Evolutionary conservation across 176 grass and related monocot species (phyloP).

Genomic region (Leersia perrieri): DNA sequence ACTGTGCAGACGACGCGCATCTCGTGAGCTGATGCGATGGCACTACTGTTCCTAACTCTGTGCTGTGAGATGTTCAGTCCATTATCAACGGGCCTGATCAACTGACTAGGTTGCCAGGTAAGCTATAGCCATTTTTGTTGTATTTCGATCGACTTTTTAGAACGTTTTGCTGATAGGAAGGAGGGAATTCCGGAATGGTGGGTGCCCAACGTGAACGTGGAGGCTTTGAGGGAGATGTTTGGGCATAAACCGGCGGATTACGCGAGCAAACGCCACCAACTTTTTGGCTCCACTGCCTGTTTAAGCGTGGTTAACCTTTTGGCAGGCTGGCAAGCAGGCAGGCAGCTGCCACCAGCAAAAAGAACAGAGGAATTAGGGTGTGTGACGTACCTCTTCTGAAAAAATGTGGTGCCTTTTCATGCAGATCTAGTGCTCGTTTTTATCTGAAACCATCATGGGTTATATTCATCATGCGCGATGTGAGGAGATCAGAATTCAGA

Average conservation of each 20-base stretch:
- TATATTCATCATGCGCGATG: not conserved
- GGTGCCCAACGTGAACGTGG: not conserved
- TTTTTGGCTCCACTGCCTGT: not conserved
- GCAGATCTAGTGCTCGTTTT: conserved; percentile 4
- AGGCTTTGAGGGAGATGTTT: not conserved
- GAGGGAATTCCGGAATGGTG: not conserved
- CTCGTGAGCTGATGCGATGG: not conserved
- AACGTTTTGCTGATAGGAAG: not conserved
- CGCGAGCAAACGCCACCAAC: not conserved
- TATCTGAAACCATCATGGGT: not conserved
- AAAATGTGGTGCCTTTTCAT: not conserved
- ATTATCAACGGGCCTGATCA: not conserved
- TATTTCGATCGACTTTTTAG: not conserved
- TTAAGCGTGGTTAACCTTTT: conserved; percentile 16
- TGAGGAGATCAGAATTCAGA: not conserved
- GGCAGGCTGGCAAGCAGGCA: not conserved
- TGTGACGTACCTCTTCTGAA: not conserved
- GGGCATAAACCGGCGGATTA: not conserved
- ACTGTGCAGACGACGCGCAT: not conserved
- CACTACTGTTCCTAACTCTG: not conserved
- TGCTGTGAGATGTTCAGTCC: not conserved
- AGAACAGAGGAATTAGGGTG: not conserved
- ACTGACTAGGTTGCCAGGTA: too few species aligned
- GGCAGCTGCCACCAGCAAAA: conserved; percentile 13
- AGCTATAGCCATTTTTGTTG: not conserved